Base-by-base conservation (phyloP, 1,284 basidiomycete genomes). In the Kwoniella shivajii region DNA sequence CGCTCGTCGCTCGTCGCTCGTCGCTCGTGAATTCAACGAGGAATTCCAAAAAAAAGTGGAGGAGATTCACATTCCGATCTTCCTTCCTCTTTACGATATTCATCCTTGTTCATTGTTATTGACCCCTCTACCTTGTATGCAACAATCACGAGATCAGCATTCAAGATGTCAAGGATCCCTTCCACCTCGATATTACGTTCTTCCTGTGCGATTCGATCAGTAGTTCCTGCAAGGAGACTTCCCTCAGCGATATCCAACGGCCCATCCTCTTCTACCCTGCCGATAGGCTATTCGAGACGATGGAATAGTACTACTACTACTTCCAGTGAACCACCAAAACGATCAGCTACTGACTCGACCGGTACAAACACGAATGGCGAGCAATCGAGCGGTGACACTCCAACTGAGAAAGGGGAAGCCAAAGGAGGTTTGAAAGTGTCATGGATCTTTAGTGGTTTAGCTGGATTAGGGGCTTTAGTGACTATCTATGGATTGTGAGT, bases 401-500 rank as follows among this genome's bases (percentile, higher is more conserved):
- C 14, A 44, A 44, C 22, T 14, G 39, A 11, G 10, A 37, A 27
- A n/a, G 29, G 18, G 26, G 37, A 50, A 22, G 54, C 31, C 14
- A 44, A 48, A 18, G 18, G 29, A 14, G 60, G 57, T 9, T 41
- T 63, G n/a, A 54, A 50, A 47, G 50, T 63, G 13, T 57, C 50
- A 10, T 60, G 58, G 54, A 60, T 77, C 24, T 77, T 78, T 54
- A 60, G 67, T 10, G 76, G 68, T 11, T 58, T 78, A 20, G 73
- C 69, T 7, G 66, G 72, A 18, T 36, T 75, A 11, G 76, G 75
- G 13, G 56, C 77, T 16, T 64, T 78, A 7, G 67, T 75, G 3
- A 77, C 77, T 1, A 77, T 73, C 27, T 78, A 78, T 59, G 75
- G 73, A 13, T 49, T 77, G 76, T 77, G 57, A 60, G 76, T 69